These are phyloP conservation scores for Anthracocystis walkeri DNA, from an alignment of 1,284 basidiomycete genomes.

Conservation along the genomic window DNA sequence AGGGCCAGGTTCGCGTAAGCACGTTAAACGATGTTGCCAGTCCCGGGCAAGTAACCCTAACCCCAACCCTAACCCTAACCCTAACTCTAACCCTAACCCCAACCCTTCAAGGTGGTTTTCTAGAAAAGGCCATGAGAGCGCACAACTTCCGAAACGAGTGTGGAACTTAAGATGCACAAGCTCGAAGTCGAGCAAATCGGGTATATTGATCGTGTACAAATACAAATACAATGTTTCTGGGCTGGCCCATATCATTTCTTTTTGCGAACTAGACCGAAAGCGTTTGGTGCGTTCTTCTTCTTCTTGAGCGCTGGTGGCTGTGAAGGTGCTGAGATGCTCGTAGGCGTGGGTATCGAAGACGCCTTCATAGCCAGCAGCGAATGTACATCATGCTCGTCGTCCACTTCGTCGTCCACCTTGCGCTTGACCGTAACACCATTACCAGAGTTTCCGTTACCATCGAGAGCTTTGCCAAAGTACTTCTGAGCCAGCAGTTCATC, in stretches of 20 bases:
- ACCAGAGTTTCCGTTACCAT: conserved; percentile 6
- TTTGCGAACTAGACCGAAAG: conserved; percentile 67
- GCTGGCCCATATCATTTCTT: conserved; percentile 24
- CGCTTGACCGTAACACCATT: conserved; percentile 29
- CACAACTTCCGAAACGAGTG: too few species aligned
- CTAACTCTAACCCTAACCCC: too few species aligned
- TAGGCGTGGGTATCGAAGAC: background rate
- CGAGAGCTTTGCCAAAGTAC: conserved; percentile 81
- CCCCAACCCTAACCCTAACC: too few species aligned
- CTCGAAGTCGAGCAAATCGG: too few species aligned
- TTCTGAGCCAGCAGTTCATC: conserved; percentile 88
- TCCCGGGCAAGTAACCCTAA: too few species aligned
- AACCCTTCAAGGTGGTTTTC: too few species aligned
- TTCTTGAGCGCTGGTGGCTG: conserved; percentile 25
- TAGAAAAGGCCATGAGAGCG: too few species aligned
- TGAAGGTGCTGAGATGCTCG: conserved; percentile 4
- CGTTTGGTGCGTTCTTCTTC: conserved; percentile 61
- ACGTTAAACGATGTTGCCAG: too few species aligned
- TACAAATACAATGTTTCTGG: too few species aligned
- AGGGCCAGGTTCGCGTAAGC: too few species aligned
- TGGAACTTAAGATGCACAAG: too few species aligned
- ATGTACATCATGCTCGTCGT: conserved; percentile 33
- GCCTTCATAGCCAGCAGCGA: conserved; percentile 26
- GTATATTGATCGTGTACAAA: too few species aligned
- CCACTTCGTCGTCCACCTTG: conserved; percentile 45